Conservation (phyloP, 2,329 filamentous ascomycete genomes). For the Exophiala bonariae region DNA sequence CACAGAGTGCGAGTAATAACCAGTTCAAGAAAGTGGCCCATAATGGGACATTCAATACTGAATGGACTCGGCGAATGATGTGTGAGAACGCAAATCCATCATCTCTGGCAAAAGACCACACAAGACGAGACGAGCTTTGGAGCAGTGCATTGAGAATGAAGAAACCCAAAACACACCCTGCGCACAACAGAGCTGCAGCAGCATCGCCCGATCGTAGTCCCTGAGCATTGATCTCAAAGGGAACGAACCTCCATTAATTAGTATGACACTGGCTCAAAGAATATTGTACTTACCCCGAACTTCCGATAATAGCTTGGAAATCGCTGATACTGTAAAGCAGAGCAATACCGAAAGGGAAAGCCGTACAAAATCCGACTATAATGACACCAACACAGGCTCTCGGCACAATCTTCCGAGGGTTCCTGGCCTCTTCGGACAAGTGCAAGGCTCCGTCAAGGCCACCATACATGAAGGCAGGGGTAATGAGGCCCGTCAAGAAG, state of each 20-base stretch:
- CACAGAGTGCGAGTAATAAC: conserved; percentile 27
- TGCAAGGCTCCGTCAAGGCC: conserved; percentile 35
- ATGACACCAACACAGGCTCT: conserved; percentile 39
- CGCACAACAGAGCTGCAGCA: conserved; percentile 35
- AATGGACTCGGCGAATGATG: conserved; percentile 21
- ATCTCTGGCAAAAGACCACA: conserved; percentile 47
- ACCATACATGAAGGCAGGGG: conserved; percentile 22
- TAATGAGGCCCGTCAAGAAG: conserved; percentile 28
- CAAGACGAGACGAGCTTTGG: conserved; percentile 54
- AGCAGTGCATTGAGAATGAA: conserved; percentile 59
- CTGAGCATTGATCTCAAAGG: conserved; percentile 4
- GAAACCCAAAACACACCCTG: conserved; percentile 51
- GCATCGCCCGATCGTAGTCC: conserved; percentile 16
- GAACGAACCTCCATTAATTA: conserved; percentile 7
- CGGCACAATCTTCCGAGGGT: conserved; percentile 38
- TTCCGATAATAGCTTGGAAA: conserved; percentile 23
- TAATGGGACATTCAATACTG: conserved; percentile 26
- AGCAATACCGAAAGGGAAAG: conserved; percentile 20
- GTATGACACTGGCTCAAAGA: not conserved
- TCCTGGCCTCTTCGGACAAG: conserved; percentile 44
- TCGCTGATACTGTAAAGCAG: conserved; percentile 23
- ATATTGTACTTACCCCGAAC: conserved; percentile 16
- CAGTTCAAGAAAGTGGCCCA: conserved; percentile 27
- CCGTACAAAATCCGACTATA: conserved; percentile 35
- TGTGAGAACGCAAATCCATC: conserved; percentile 35